Base-by-base conservation (phyloP, 129 eudicot species). In the Flaveria brownii region DNA sequence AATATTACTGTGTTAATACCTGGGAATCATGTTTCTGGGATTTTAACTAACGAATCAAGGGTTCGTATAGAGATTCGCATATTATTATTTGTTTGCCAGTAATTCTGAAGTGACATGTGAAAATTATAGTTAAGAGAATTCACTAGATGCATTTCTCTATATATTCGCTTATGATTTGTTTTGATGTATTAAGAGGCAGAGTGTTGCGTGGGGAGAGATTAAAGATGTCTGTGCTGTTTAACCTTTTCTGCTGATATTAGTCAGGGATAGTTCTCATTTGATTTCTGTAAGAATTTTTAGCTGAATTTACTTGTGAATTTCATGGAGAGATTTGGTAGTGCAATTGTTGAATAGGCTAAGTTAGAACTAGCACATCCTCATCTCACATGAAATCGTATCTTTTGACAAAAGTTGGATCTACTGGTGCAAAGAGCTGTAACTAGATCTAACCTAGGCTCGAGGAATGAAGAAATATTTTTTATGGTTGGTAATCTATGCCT, bases 1-100 rank as follows among this genome's bases (percentile, higher is more conserved):
- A 68, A 22, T 55, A 39, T 54, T 52, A 77, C 42, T 68, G 59
- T 52, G 41, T 67, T 16, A 42, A 28, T 69, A 68, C 50, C 13
- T 12, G 61, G 36, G 39, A 42, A 41, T 42, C 30, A 77, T 55
- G 67, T 68, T 23, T 68, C 60, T 66, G 23, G 52, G 43, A 13
- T 67, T 63, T 23, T 54, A 36, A 22, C 75, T 42, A 54, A 55
- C 9, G 6, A 20, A 49, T 47, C 11, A 67, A 15, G 42, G n/a
- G 46, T 39, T 71, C 5, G 18, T 71, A 71, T 50, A 25, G 75
- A 49, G 14, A 26, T 15, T 71, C 28, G 46, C 62, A 22, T 70
- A 70, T 46, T 70, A 46, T 45, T 49, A 25, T 46, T n/a, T 20
- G 39, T 52, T 25, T 43, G 33, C 30, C 22, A 69, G 57, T 16